Evolutionary conservation across 1,284 basidiomycete species (phyloP), one percentile per base, ranked within the genome.

Genomic region (Thelephora terrestris): DNA sequence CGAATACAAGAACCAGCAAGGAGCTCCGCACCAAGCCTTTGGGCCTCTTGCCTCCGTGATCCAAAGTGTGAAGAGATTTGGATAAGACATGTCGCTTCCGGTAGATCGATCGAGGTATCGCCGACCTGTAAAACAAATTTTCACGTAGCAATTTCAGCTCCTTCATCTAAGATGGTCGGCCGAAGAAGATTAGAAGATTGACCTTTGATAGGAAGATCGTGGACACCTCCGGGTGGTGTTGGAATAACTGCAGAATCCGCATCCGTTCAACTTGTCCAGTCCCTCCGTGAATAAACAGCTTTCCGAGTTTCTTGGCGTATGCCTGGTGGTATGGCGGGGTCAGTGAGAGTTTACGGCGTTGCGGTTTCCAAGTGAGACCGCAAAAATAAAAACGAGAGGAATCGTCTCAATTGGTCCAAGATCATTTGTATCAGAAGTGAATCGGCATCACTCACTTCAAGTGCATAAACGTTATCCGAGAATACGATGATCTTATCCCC

Each of bases 1-100:
- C 47, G 38, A 16, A 27, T n/a, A n/a, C 21, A 20, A 7, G 17
- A 43, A 32, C 37, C 9, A 24, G 24, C 44, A 43, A 52, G n/a
- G n/a, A n/a, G n/a, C 32, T 38, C 20, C 73, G 55, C 60, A 83
- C 93, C 94, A 45, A 99, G 71, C 52, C 96, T 78, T 65, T 99
- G 96, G 5, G 96, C 96, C 68, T 99, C 96, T 69, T 99, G 96
- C 55, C 96, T 76, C 53, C 96, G 86, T 36, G 95, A 98, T 21
- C 96, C 96, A 67, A 99, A 99, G 68, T 99, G 96, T 16, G 93
- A 96, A n/a, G 93, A 97, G 56, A 99, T 98, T 70, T 99, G 96
- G 57, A 99, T 99, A 53, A 99, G 79, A 68, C 96, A 99, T 6
- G 96, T 99, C 45, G 96, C 96, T 71, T 99, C 96, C 23, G 96